Conservation (phyloP, 148 eudicot species). For the Rhododendron simsii region DNA sequence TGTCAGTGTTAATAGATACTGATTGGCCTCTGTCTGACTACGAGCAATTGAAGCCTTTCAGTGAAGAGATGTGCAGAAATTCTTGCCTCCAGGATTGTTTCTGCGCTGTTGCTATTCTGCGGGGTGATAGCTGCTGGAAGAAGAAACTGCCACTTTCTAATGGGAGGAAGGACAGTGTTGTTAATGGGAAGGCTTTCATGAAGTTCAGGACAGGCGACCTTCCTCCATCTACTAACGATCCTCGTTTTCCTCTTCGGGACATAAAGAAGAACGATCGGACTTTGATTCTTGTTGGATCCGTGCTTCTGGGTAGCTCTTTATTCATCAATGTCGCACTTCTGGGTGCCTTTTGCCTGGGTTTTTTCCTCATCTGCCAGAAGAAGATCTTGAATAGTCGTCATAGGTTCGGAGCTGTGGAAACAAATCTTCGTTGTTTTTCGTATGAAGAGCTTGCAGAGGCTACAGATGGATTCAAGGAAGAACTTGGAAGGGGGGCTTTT, state of each 20-base stretch:
- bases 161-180: constrained; percentile 14
- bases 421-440: constrained; percentile 26
- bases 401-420: background rate
- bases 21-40: constrained; percentile 34
- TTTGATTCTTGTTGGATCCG: background rate
- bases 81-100: constrained; percentile 50
- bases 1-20: constrained; percentile 17
- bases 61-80: constrained; percentile 21
- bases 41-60: constrained; percentile 4
- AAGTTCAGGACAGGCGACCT: background rate
- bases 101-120: constrained; percentile 33
- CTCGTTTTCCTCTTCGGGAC: background rate
- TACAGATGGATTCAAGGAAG: constrained; percentile 48
- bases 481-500: constrained; percentile 24
- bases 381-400: background rate
- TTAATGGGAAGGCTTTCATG: background rate
- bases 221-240: background rate
- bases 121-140: constrained; percentile 26
- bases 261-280: background rate
- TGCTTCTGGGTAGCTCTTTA: background rate
- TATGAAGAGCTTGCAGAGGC: constrained; percentile 44
- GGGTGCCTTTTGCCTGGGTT: background rate
- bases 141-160: constrained; percentile 33
- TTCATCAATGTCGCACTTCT: background rate
- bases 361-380: background rate